Percentiles rank a stretch among this genome's conserved stretches.
phyloP scores from a whole-genome alignment of 257 asterid species.

The Solanum commersonii region DNA sequence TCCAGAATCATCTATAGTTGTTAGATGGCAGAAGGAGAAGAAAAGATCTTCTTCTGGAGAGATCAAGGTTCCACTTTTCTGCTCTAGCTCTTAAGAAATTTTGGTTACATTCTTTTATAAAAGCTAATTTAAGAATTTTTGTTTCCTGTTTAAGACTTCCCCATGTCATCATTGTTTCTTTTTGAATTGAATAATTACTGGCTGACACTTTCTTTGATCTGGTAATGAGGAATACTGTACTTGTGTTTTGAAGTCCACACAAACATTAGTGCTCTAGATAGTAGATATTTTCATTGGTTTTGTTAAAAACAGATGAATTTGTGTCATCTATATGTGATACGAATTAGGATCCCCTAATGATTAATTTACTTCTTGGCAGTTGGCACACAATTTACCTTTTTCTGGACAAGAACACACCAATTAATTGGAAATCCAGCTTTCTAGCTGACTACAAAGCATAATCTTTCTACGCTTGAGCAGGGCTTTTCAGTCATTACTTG shows the following conservation, averaged over 20 bases:
- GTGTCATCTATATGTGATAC: neutral
- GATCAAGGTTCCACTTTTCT: constrained; percentile 52
- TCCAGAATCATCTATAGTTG: constrained; percentile 65
- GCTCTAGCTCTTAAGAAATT: neutral
- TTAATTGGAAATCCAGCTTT: neutral
- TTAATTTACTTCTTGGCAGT: neutral
- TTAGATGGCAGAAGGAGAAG: constrained; percentile 81
- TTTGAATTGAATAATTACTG: neutral
- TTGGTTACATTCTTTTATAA: neutral
- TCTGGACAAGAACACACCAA: neutral
- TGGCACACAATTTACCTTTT: neutral
- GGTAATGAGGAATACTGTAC: neutral
- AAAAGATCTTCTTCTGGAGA: constrained; percentile 75
- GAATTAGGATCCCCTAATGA: neutral
- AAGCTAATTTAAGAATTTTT: neutral
- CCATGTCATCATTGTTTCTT: neutral
- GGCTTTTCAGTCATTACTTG: neutral
- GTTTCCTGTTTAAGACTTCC: neutral
- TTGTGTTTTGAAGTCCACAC: neutral
- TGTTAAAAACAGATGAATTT: neutral
- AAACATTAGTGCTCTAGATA: neutral
- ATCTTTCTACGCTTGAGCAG: neutral
- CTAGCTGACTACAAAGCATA: neutral
- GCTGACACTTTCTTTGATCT: neutral
- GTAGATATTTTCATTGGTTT: neutral